Conservation (phyloP, 257 asterid genomes). For the Plectranthus barbatus region DNA sequence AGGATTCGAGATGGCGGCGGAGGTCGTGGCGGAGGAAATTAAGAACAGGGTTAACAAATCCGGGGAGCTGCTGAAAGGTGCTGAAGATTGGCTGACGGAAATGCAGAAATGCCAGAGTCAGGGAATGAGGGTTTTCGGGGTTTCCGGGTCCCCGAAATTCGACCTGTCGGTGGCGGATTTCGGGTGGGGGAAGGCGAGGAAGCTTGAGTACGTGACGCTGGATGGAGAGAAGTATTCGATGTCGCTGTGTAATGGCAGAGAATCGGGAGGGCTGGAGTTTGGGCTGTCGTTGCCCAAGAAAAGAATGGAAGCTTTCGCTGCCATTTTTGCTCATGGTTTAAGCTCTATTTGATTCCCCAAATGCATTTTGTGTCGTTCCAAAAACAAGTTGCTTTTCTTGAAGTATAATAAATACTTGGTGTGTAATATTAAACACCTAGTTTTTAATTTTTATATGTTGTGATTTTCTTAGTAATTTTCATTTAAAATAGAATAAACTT, state of each 20-base stretch:
- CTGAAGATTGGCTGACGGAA: slow-evolving; percentile 19
- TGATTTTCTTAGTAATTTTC: no score
- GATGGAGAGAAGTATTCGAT: slow-evolving; percentile 28
- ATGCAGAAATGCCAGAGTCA: not conserved
- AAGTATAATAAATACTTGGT: no score
- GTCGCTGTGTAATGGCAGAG: slow-evolving; percentile 26
- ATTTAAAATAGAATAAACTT: no score
- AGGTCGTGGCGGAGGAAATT: slow-evolving; percentile 20
- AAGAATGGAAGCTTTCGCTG: slow-evolving; percentile 28
- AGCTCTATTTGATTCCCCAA: not conserved
- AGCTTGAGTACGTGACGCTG: slow-evolving; percentile 23
- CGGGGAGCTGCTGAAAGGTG: slow-evolving; percentile 15
- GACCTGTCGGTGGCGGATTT: slow-evolving; percentile 27
- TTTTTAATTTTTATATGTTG: no score
- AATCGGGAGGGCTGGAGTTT: slow-evolving; percentile 29
- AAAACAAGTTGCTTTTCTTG: no score
- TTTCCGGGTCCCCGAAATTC: slow-evolving; percentile 44
- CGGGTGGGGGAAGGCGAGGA: no score
- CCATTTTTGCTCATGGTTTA: slow-evolving; percentile 20
- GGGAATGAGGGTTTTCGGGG: slow-evolving; percentile 2
- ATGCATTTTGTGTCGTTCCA: no score
- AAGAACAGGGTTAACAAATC: slow-evolving; percentile 13
- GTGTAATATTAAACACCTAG: no score
- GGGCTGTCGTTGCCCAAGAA: slow-evolving; percentile 23
- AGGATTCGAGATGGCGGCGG: slow-evolving; percentile 32